Percentiles rank a stretch among this genome's conserved stretches.
These are phyloP conservation scores for Helminthosporium solani DNA, from an alignment of 2,329 filamentous ascomycete species.

Conservation along the genomic window DNA sequence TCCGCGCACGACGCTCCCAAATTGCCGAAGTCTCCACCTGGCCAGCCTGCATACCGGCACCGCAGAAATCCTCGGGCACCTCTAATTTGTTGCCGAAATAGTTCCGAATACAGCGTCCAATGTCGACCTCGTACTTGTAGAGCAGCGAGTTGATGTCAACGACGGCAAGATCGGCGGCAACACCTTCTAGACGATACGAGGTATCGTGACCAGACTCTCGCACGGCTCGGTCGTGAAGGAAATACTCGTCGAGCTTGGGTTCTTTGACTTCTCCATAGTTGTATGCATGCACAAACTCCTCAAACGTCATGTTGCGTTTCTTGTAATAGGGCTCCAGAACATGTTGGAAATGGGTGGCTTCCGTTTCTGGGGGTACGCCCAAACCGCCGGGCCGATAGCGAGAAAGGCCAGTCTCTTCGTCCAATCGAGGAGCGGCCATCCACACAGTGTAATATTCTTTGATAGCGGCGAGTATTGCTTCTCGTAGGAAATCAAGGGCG, in stretches of 20 bases:
- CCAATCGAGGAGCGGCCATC: conserved; percentile 70
- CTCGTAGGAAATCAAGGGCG: conserved; percentile 76
- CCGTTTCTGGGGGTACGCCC: conserved; percentile 89
- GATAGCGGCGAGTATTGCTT: conserved; percentile 83
- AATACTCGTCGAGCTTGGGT: conserved; percentile 91
- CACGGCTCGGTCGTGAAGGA: conserved; percentile 91
- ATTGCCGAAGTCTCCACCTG: conserved; percentile 77
- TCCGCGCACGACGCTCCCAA: conserved; percentile 88
- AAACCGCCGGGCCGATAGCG: conserved; percentile 80
- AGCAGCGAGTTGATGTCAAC: conserved; percentile 92
- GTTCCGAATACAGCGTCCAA: conserved; percentile 79
- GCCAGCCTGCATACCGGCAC: conserved; percentile 62
- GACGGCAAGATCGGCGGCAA: conserved; percentile 79
- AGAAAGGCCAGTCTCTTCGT: conserved; percentile 75
- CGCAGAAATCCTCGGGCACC: conserved; percentile 82
- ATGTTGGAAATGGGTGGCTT: conserved; percentile 82
- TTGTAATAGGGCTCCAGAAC: conserved; percentile 77
- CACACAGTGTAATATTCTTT: conserved; percentile 95
- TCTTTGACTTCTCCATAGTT: conserved; percentile 75
- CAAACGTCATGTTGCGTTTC: conserved; percentile 79
- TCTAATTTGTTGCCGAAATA: conserved; percentile 79
- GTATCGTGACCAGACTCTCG: conserved; percentile 97
- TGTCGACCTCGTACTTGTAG: conserved; percentile 97
- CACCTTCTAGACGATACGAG: conserved; percentile 84
- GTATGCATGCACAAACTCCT: conserved; percentile 86